Base-by-base conservation (phyloP, 2,329 filamentous ascomycete species). In the Parastagonospora avenae region DNA sequence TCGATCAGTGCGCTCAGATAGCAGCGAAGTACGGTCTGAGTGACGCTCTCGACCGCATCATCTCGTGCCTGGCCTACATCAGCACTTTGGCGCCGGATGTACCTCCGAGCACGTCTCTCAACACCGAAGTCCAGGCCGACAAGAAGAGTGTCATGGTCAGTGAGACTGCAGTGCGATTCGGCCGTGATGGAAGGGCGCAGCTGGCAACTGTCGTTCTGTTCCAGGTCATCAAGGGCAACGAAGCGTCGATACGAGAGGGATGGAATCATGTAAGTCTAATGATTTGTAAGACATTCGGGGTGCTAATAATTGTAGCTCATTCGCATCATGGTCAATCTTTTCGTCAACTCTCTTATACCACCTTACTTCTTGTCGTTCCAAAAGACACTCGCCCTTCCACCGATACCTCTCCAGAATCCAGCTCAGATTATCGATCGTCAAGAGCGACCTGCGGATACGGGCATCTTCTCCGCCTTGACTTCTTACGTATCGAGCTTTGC, bases 401-500 rank as follows among this genome's bases (percentile, higher is more conserved):
- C 89, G 2, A 97, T 99, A 63, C 92, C 94, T 3, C 79, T 97
- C 41, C 93, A 97, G 66, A 91, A 86, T 10, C 92, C 94, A 1
- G 94, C 91, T 8, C 92, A 97, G 68, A 85, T 97, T 42, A 92
- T 99, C 59, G 94, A 97, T 70, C 86, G 93, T 49, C 92, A 87
- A 49, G 82, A 89, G 36, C 89, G 91, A 57, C 80, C 87, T 30
- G 85, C 81, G 50, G 94, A 99, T 27, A 86, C 87, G 2, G 92
- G 94, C 5, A 84, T 99, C 42, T 92, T 99, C 71, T 96, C 92
- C 4, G 92, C 93, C 1, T 91, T 99, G 65, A 95, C 93, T 0
- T 96, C 90, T 4, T 99, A 97, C 67, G 92, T 99, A 29, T 96
- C 92, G n/a, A 97, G 93, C 72, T 97, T 99, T 71, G 94, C 95